Evolutionary conservation across 768 basidiomycete species (phyloP).

Genomic region (Rhizopogon roseolus): DNA sequence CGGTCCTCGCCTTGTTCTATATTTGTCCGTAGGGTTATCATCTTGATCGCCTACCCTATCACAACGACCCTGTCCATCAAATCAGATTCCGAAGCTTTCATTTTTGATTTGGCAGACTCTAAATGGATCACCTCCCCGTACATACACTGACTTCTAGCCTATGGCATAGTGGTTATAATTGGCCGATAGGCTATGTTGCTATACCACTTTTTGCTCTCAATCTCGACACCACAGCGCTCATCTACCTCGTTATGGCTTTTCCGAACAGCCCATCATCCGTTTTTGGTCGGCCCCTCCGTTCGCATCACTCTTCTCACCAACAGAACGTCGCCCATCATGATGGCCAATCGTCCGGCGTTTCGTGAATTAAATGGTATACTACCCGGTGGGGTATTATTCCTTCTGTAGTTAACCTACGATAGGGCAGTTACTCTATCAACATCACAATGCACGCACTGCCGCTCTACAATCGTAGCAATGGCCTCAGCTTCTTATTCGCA

Average conservation of each 20-base stretch:
- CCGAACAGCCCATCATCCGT: not conserved
- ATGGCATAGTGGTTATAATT: slow-evolving; percentile 11
- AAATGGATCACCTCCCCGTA: slow-evolving; percentile 20
- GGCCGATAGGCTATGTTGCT: slow-evolving; percentile 9
- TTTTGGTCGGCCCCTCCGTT: not conserved
- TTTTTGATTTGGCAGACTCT: slow-evolving; percentile 17
- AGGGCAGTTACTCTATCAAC: not conserved
- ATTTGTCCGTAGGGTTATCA: slow-evolving; percentile 20
- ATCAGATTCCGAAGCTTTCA: slow-evolving; percentile 24
- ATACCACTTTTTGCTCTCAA: not conserved
- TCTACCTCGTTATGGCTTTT: not conserved
- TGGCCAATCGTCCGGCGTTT: not conserved
- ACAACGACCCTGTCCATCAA: slow-evolving; percentile 30
- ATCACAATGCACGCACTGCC: not conserved
- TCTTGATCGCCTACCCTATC: slow-evolving; percentile 34
- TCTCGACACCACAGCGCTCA: slow-evolving; percentile 5
- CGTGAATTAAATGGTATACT: not conserved
- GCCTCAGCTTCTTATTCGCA: not conserved
- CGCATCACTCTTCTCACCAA: not conserved
- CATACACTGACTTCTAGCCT: slow-evolving; percentile 16
- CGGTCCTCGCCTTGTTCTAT: slow-evolving; percentile 18
- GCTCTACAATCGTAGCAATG: not conserved
- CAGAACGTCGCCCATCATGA: not conserved
- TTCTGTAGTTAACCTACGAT: not conserved
- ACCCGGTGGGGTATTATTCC: not conserved